Percentiles rank a stretch among this genome's conserved stretches.
phyloP scores from a whole-genome alignment of 371 early-diverging fungal genomes.

The Mortierella sp. region DNA sequence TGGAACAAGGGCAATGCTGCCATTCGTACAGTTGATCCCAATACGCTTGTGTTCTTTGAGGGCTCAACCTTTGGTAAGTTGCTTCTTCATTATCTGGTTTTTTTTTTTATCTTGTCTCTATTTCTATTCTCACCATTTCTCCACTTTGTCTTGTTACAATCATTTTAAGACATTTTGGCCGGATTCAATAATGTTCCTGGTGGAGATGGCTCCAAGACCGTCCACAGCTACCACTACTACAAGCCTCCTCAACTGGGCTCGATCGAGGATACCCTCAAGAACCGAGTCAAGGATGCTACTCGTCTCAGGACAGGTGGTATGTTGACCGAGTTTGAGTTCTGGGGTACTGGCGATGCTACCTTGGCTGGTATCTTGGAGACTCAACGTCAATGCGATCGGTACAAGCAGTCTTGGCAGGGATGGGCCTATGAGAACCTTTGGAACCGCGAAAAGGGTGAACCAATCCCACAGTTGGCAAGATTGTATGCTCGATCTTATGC shows the following conservation, averaged over 20 bases:
- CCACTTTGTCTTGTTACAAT: too few species aligned
- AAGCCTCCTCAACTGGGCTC: constrained; percentile 56
- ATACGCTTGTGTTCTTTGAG: constrained; percentile 62
- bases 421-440: constrained; percentile 60
- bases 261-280: constrained; percentile 51
- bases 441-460: constrained; percentile 15
- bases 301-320: constrained; percentile 54
- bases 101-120: neutral
- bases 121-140: neutral
- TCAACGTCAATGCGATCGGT: constrained; percentile 35
- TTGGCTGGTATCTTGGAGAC: constrained; percentile 24
- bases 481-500: constrained; percentile 57
- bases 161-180: constrained; percentile 37
- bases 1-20: constrained; percentile 60
- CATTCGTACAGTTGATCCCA: constrained; percentile 58
- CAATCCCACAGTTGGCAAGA: constrained; percentile 39
- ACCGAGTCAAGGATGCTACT: constrained; percentile 52
- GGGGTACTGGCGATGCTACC: constrained; percentile 37
- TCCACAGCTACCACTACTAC: constrained; percentile 51
- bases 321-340: constrained; percentile 58
- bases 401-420: constrained; percentile 60
- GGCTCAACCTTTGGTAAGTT: constrained; percentile 56
- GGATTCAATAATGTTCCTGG: constrained; percentile 65
- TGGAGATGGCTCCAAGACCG: constrained; percentile 56
- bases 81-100: too few species aligned